These are phyloP conservation scores for Coleophoma cylindrospora DNA, from an alignment of 2,329 filamentous ascomycete genomes.

Conservation along the genomic window DNA sequence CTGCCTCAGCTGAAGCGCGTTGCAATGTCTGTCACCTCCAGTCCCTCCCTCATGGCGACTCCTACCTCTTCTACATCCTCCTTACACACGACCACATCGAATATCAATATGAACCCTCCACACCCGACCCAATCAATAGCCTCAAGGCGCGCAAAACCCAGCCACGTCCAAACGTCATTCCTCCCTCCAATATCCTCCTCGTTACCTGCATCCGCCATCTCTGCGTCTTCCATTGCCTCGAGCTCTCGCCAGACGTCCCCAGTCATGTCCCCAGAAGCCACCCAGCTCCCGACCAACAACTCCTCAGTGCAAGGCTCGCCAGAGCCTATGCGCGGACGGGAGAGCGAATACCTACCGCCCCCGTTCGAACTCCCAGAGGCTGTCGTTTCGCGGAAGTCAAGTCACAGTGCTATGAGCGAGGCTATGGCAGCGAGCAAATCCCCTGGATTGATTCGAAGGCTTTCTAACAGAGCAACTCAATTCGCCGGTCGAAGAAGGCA, in stretches of 20 bases:
- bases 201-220: conserved; percentile 47
- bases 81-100: conserved; percentile 3
- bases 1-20: conserved; percentile 1
- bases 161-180: conserved; percentile 25
- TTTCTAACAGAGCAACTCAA: conserved; percentile 77
- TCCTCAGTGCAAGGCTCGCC: conserved; percentile 65
- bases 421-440: conserved; percentile 51
- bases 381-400: conserved; percentile 55
- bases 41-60: conserved; percentile 12
- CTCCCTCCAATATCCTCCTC: conserved; percentile 23
- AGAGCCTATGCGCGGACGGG: conserved; percentile 52
- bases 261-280: conserved; percentile 48
- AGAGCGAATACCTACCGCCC: conserved; percentile 45
- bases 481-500: conserved; percentile 64
- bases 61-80: conserved; percentile 6
- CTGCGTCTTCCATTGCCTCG: conserved; percentile 46
- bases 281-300: conserved; percentile 46
- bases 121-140: conserved; percentile 10
- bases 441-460: conserved; percentile 70
- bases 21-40: conserved; percentile 16
- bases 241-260: conserved; percentile 52
- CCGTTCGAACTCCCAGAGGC: conserved; percentile 71
- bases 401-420: conserved; percentile 59
- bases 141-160: conserved; percentile 17
- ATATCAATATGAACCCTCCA: conserved; percentile 13